Base-by-base conservation (phyloP, 2,329 filamentous ascomycete genomes). In the Amauroascus verrucosus region DNA sequence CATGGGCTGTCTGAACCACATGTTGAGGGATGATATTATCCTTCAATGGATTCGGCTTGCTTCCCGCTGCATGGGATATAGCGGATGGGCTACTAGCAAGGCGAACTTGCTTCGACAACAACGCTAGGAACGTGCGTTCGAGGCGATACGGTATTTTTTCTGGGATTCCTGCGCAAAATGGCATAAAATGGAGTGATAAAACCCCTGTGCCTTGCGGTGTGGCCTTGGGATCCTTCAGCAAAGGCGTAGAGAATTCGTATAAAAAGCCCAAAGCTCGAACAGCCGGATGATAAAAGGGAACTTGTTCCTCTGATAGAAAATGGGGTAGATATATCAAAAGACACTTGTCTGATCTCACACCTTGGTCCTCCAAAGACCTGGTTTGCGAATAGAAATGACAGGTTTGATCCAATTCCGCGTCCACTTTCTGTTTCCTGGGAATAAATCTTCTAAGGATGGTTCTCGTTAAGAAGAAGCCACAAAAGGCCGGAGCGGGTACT, bases 211-310 rank as follows among this genome's bases (percentile, higher is more conserved):
- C 57, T 32, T 45, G 24, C 13, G 53, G 33, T 2, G 54, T 38
- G 32, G 64, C 63, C 13, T 66, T 62, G n/a, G 63, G 57, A 3
- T 70, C 56, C 35, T 54, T 48, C 18, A 56, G 44, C n/a, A 46
- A 20, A 16, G 50, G 50, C 35, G 45, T 13, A 7, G 57, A 56
- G 51, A 33, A 66, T 33, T 79, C 79, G 67, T 94, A 87, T 6
- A 89, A 71, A 60, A 93, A 90, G 4, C 83, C 88, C 22, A 95
- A 75, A 11, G 80, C 81, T 49, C 76, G 77, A 20, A 95, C 83
- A 50, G 78, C 76, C 20, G 91, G 91, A 64, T 96, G 90, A 68
- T 96, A 97, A 70, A 86, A 95, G 0, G 91, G 91, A 57, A 93
- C 77, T 2, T 84, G 78, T 13, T 78, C 74, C 9, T 77, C 71